Conservation (phyloP, 2,329 filamentous ascomycete species). For the Claviceps cyperi region DNA sequence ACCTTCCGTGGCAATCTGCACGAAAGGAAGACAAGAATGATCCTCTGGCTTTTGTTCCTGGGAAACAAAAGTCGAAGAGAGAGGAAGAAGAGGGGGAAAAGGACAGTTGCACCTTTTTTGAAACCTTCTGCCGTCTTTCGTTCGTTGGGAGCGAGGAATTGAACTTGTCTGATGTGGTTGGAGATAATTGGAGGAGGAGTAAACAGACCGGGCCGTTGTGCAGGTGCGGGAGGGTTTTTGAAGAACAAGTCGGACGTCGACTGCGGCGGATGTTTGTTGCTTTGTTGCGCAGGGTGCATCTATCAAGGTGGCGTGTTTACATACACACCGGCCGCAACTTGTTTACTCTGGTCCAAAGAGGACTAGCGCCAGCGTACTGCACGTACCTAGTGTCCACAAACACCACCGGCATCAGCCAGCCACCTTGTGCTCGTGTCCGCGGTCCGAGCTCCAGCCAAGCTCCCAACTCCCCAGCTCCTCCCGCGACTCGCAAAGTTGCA, state of each 20-base stretch:
- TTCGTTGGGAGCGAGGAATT: conserved; percentile 8
- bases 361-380: conserved; percentile 12
- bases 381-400: conserved; percentile 8
- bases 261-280: not conserved
- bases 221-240: conserved; percentile 25
- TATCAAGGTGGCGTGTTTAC: conserved; percentile 12
- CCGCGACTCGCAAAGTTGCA: too few species aligned
- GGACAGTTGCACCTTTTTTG: conserved; percentile 19
- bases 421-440: not conserved
- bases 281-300: conserved; percentile 12
- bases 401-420: not conserved
- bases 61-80: conserved; percentile 37
- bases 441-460: not conserved
- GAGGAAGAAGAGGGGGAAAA: conserved; percentile 18
- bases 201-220: conserved; percentile 15
- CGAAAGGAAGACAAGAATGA: conserved; percentile 58
- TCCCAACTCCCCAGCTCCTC: too few species aligned
- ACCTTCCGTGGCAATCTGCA: conserved; percentile 41
- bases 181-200: conserved; percentile 24
- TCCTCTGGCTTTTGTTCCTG: conserved; percentile 49
- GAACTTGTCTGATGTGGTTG: conserved; percentile 18
- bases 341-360: conserved; percentile 14
- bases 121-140: conserved; percentile 21
- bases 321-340: conserved; percentile 9
- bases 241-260: conserved; percentile 6